These are phyloP conservation scores for Posidonia oceanica DNA, from an alignment of 116 monocot genomes.

Conservation along the genomic window DNA sequence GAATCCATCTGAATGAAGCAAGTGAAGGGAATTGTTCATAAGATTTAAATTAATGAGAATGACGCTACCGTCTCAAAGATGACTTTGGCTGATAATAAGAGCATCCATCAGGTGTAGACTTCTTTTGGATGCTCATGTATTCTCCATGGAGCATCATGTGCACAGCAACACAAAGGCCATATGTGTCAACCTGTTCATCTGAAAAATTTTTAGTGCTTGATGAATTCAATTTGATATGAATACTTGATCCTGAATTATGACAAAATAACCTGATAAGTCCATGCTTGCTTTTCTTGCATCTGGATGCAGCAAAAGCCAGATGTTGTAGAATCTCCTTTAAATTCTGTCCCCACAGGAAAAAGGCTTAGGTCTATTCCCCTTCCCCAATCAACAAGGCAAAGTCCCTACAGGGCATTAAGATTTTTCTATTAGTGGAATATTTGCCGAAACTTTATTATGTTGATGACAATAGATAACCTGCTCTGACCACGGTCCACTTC, in stretches of 20 bases:
- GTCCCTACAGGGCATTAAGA: conserved; percentile 36
- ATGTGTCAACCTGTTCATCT: conserved; percentile 67
- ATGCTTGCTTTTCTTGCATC: conserved; percentile 71
- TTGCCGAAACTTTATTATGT: neutral
- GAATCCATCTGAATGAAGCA: neutral
- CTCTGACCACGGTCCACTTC: conserved; percentile 51
- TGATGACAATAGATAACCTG: conserved; percentile 25
- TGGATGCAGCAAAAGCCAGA: conserved; percentile 80
- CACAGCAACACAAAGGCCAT: conserved; percentile 73
- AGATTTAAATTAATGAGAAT: neutral
- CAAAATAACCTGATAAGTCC: conserved; percentile 72
- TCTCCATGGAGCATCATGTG: conserved; percentile 94
- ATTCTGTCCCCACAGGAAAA: conserved; percentile 50
- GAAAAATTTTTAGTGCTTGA: neutral
- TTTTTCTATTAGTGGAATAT: neutral
- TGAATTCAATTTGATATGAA: neutral
- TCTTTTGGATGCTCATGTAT: conserved; percentile 75
- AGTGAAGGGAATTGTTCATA: neutral
- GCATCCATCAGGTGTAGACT: conserved; percentile 30
- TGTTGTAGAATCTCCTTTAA: conserved; percentile 58
- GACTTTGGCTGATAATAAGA: conserved; percentile 53
- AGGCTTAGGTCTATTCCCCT: conserved; percentile 66
- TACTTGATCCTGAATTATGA: neutral
- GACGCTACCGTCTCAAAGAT: conserved; percentile 67
- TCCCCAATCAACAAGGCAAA: conserved; percentile 98